These are phyloP conservation scores for Neostapfia colusana DNA, from an alignment of 176 grass and related monocot species.

Conservation along the genomic window DNA sequence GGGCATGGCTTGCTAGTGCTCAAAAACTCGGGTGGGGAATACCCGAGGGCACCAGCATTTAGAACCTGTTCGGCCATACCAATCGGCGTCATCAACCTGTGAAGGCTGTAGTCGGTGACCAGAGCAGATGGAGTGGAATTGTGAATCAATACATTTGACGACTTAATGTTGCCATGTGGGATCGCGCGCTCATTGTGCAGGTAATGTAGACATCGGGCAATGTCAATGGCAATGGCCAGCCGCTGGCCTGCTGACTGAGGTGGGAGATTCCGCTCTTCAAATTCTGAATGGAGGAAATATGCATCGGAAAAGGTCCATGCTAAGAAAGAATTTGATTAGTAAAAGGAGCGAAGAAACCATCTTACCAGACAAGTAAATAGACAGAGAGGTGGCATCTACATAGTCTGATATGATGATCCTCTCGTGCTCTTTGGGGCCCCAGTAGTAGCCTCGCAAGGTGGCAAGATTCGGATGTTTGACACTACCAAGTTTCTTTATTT, in stretches of 20 bases:
- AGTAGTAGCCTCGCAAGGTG: slow-evolving; percentile 74
- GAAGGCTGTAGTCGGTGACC: slow-evolving; percentile 77
- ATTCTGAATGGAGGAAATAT: slow-evolving; percentile 52
- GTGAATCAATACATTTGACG: slow-evolving; percentile 73
- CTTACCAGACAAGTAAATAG: slow-evolving; percentile 72
- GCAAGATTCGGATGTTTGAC: slow-evolving; percentile 78
- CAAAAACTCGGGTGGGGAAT: slow-evolving; percentile 80
- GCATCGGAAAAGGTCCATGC: slow-evolving; percentile 19
- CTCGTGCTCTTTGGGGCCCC: slow-evolving; percentile 90
- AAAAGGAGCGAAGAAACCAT: slow-evolving; percentile 14
- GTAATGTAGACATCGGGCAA: slow-evolving; percentile 68
- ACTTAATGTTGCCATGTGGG: slow-evolving; percentile 89
- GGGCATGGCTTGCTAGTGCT: slow-evolving; percentile 92
- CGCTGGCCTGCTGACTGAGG: slow-evolving; percentile 58
- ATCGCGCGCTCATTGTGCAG: slow-evolving; percentile 76
- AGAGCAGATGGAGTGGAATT: slow-evolving; percentile 43
- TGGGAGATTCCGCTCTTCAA: slow-evolving; percentile 55
- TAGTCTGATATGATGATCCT: slow-evolving; percentile 92
- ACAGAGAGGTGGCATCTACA: slow-evolving; percentile 65
- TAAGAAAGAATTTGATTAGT: not conserved
- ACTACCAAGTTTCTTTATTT: slow-evolving; percentile 82
- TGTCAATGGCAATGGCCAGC: slow-evolving; percentile 53
- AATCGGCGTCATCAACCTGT: slow-evolving; percentile 66
- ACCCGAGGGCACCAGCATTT: slow-evolving; percentile 74
- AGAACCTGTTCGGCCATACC: slow-evolving; percentile 78